Base-by-base conservation (phyloP, 331 rosid species). In the Telfairia occidentalis region DNA sequence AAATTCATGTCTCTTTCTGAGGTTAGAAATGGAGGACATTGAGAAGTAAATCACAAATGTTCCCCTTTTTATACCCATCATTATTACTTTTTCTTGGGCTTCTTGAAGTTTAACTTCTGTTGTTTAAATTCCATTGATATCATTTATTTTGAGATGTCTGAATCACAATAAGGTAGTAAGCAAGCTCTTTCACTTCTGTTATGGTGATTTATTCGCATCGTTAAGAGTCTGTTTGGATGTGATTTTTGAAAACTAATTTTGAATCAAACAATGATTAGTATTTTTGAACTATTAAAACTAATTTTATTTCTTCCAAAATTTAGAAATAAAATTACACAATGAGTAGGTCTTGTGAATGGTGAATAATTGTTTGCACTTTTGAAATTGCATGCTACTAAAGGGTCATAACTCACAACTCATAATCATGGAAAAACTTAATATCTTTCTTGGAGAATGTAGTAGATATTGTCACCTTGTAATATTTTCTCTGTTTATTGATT, bases 21-120 rank as follows among this genome's bases (percentile, higher is more conserved):
- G 15, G 37, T 45, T 32, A 40, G 73, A 66, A 66, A 70, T 70
- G 54, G 53, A 67, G 3, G 26, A 70, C 49, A 26, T 18, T 66
- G 52, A 69, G 57, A 69, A 69, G 74, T 26, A 42, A 69, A 69
- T 69, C 74, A 23, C 53, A 67, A 19, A 23, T 67, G 49, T 16
- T 24, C 4, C 9, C 29, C 3, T 42, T 12, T 30, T 19, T 65
- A 7, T n/a, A 19, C 30, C 50, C 19, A 29, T 29, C 66, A 29
- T 4, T 23, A 6, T 59, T 59, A 7, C 67, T 59, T 30, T 30
- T 59, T 30, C 40, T 59, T 29, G 19, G 67, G 5, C 4, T 59
- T 16, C 66, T 59, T 59, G 40, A 13, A 59, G 23, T 30, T 37
- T 3, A 23, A 40, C 19, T 40, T 40, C 19, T 66, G 52, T 65